Evolutionary conservation across 805 yeast genomes (phyloP).

Genomic region (Metahyphopichia silvanorum): DNA sequence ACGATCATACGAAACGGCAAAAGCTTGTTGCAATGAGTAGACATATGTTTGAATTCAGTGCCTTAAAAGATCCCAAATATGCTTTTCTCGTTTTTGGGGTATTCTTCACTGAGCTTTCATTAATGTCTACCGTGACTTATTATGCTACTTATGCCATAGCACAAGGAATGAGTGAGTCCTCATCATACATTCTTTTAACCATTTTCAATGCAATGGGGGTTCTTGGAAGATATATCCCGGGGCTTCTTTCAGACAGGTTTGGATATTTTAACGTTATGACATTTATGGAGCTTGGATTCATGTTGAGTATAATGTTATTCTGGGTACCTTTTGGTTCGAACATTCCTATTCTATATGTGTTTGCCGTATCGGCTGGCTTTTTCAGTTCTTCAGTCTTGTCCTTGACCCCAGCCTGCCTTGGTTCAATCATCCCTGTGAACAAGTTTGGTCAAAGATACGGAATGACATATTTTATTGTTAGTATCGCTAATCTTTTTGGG

Average conservation of each 20-base stretch:
- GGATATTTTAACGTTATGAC: slow-evolving; percentile 61
- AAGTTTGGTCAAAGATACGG: slow-evolving; percentile 72
- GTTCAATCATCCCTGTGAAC: slow-evolving; percentile 58
- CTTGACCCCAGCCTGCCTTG: slow-evolving; percentile 66
- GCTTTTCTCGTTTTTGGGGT: slow-evolving; percentile 36
- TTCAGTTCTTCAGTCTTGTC: slow-evolving; percentile 60
- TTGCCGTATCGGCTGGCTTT: slow-evolving; percentile 56
- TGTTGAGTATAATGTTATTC: slow-evolving; percentile 47
- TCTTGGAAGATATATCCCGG: slow-evolving; percentile 55
- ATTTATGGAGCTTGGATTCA: slow-evolving; percentile 42
- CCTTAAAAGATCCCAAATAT: slow-evolving; percentile 37
- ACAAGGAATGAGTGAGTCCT: slow-evolving; percentile 43
- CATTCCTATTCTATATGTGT: slow-evolving; percentile 44
- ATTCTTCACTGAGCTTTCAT: slow-evolving; percentile 48
- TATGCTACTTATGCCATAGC: slow-evolving; percentile 55
- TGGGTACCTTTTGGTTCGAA: slow-evolving; percentile 65
- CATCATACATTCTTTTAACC: slow-evolving; percentile 44
- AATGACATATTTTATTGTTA: slow-evolving; percentile 57
- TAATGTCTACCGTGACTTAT: slow-evolving; percentile 52
- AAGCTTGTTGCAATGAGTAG: slow-evolving; percentile 11
- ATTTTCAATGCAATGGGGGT: slow-evolving; percentile 46
- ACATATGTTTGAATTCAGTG: slow-evolving; percentile 28
- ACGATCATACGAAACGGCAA: slow-evolving; percentile 4
- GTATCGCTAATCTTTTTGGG: slow-evolving; percentile 38
- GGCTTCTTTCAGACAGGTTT: slow-evolving; percentile 47